Evolutionary conservation across 2,329 filamentous ascomycete genomes (phyloP).

Genomic region (Xylaria sp.): DNA sequence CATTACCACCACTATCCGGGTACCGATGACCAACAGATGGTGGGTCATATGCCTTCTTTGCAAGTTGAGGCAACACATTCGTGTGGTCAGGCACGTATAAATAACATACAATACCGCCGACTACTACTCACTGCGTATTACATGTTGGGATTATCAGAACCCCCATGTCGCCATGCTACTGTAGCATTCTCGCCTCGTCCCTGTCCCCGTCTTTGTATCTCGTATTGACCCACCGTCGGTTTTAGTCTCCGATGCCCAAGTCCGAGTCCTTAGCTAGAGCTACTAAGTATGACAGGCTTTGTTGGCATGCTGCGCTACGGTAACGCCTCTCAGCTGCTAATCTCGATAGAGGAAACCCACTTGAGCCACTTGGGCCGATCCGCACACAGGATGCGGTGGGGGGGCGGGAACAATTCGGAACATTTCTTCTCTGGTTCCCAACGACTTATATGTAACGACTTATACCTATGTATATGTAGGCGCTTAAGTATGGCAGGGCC

Average conservation of each 20-base stretch:
- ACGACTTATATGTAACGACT: too few species aligned
- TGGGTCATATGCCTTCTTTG: constrained; percentile 16
- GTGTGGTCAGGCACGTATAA: constrained; percentile 13
- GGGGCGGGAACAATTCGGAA: constrained; percentile 10
- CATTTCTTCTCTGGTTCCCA: constrained; percentile 6
- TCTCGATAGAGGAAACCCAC: constrained; percentile 20
- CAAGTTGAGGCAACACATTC: not conserved
- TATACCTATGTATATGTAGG: too few species aligned
- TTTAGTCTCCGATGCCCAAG: constrained; percentile 29
- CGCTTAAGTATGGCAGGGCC: constrained; percentile 4
- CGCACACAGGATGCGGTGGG: constrained; percentile 6
- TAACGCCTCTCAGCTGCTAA: constrained; percentile 20
- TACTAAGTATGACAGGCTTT: constrained; percentile 10
- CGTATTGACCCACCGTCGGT: constrained; percentile 31
- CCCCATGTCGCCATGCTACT: constrained; percentile 18
- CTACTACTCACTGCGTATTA: not conserved
- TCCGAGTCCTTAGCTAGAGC: not conserved
- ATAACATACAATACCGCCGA: not conserved
- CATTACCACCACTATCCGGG: constrained; percentile 7
- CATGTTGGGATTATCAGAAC: constrained; percentile 11
- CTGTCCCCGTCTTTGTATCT: constrained; percentile 29
- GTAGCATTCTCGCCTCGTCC: constrained; percentile 19
- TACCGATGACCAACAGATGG: constrained; percentile 13
- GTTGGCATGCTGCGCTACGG: constrained; percentile 19
- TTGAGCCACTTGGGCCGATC: constrained; percentile 11